Evolutionary conservation across 2,329 filamentous ascomycete species (phyloP).

Genomic region (Samsoniella hepiali): DNA sequence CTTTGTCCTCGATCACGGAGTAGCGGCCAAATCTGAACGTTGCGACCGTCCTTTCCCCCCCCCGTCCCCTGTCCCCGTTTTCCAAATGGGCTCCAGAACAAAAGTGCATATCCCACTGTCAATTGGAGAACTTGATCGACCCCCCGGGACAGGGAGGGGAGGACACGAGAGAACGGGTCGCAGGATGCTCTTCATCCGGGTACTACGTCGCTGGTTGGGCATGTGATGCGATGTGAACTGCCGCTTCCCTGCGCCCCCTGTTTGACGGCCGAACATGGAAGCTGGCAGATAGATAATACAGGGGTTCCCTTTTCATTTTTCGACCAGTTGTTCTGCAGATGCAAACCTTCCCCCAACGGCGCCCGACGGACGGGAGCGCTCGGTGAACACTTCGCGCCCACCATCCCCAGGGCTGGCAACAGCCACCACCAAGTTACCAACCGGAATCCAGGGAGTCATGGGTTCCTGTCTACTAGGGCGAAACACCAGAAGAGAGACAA

Average conservation of each 20-base stretch:
- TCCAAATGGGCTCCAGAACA: not conserved
- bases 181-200: not conserved
- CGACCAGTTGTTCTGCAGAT: not conserved
- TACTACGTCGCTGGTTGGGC: not conserved
- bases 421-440: not conserved
- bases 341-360: not conserved
- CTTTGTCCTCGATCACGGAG: not conserved
- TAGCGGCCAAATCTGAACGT: too few species aligned
- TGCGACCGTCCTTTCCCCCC: too few species aligned
- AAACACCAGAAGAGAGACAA: not conserved
- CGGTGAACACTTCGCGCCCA: too few species aligned
- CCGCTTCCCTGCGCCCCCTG: not conserved
- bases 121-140: too few species aligned
- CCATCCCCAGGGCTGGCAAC: too few species aligned
- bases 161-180: not conserved
- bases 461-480: not conserved
- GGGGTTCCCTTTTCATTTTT: not conserved
- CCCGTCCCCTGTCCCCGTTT: not conserved
- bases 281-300: not conserved
- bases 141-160: too few species aligned
- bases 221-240: slow-evolving; percentile 9
- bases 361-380: not conserved
- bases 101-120: not conserved
- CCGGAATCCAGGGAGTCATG: not conserved
- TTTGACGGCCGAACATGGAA: not conserved